phyloP scores from a whole-genome alignment of 805 yeast genomes.

The Candida qinlingensis region DNA sequence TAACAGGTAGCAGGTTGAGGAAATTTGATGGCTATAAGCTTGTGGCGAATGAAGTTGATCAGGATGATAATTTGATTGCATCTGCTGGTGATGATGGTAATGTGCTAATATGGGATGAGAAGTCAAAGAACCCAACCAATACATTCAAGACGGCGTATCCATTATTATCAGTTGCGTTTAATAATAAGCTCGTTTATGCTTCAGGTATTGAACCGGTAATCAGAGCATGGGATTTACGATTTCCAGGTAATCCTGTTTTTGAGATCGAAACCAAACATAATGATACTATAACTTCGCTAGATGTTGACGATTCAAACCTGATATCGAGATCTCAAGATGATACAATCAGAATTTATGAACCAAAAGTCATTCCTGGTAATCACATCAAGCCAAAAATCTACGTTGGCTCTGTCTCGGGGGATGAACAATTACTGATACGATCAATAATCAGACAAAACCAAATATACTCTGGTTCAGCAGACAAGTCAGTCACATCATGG shows the following conservation, averaged over 20 bases:
- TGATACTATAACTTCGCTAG: slow-evolving; percentile 54
- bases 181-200: slow-evolving; percentile 42
- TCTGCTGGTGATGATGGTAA: slow-evolving; percentile 67
- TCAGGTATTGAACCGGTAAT: slow-evolving; percentile 68
- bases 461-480: slow-evolving; percentile 59
- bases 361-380: slow-evolving; percentile 29
- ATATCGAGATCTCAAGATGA: slow-evolving; percentile 54
- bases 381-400: slow-evolving; percentile 42
- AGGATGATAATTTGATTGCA: slow-evolving; percentile 31
- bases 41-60: slow-evolving; percentile 51
- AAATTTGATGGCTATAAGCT: slow-evolving; percentile 48
- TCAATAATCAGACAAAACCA: slow-evolving; percentile 38
- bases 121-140: slow-evolving; percentile 41
- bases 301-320: slow-evolving; percentile 40
- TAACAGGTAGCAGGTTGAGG: slow-evolving; percentile 48
- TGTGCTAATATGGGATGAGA: slow-evolving; percentile 57
- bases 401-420: slow-evolving; percentile 53
- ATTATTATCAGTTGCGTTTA: slow-evolving; percentile 43
- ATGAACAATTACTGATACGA: slow-evolving; percentile 47
- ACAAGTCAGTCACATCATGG: slow-evolving; percentile 56
- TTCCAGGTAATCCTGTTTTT: slow-evolving; percentile 39
- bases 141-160: slow-evolving; percentile 50
- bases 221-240: slow-evolving; percentile 52
- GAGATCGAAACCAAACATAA: slow-evolving; percentile 36
- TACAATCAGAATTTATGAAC: slow-evolving; percentile 51